Evolutionary conservation across 805 yeast genomes (phyloP).

Genomic region (Ogataea haglerorum): DNA sequence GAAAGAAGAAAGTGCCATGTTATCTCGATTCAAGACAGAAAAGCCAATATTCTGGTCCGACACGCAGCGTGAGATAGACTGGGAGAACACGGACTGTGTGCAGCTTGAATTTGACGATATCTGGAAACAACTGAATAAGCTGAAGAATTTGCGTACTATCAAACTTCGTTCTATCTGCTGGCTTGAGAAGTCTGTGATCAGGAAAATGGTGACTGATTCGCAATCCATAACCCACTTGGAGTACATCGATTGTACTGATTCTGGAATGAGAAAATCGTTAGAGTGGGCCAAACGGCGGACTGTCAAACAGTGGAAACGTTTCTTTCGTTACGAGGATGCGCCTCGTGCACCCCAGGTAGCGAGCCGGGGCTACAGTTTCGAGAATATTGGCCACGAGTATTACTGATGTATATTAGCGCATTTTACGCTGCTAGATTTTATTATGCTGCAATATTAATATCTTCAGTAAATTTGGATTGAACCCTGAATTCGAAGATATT

Average conservation of each 20-base stretch:
- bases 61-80: conserved; percentile 34
- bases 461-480: no score
- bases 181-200: conserved; percentile 28
- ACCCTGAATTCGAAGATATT: no score
- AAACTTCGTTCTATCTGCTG: conserved; percentile 36
- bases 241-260: conserved; percentile 40
- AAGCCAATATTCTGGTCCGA: conserved; percentile 29
- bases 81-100: conserved; percentile 29
- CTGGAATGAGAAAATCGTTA: conserved; percentile 48
- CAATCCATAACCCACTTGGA: conserved; percentile 15
- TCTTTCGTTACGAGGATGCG: conserved; percentile 12
- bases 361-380: conserved; percentile 6
- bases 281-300: conserved; percentile 40
- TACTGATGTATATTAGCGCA: conserved; percentile 5
- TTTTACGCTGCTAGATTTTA: not conserved
- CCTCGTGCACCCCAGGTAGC: not conserved
- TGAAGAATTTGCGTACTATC: conserved; percentile 19
- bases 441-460: not conserved
- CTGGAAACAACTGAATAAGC: conserved; percentile 22
- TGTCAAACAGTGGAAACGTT: conserved; percentile 25
- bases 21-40: conserved; percentile 12
- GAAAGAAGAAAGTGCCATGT: conserved; percentile 21
- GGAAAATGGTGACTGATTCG: conserved; percentile 17
- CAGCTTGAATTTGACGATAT: conserved; percentile 48
- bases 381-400: conserved; percentile 18